These are phyloP conservation scores for Dimargaris xerosporica DNA, from an alignment of 192 early-diverging fungal genomes.

Conservation along the genomic window DNA sequence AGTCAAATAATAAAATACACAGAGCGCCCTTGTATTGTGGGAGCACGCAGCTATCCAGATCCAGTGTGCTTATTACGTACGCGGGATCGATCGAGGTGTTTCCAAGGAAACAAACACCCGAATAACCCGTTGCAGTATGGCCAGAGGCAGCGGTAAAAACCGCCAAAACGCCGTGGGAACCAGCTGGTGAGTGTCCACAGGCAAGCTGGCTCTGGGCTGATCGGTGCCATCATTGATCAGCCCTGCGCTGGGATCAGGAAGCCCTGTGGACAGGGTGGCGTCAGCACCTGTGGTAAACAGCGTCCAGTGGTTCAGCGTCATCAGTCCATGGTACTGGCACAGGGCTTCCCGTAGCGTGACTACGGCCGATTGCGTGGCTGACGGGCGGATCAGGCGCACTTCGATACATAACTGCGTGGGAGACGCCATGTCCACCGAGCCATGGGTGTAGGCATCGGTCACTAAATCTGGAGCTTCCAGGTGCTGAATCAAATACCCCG, in stretches of 20 bases:
- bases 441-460: background rate
- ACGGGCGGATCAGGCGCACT: conserved; percentile 5
- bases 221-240: too few relatives aligned
- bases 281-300: background rate
- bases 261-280: background rate
- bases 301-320: background rate
- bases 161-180: background rate
- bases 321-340: conserved; percentile 1
- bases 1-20: too few relatives aligned
- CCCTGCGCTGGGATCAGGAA: background rate
- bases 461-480: background rate
- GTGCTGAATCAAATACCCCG: background rate
- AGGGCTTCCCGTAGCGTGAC: conserved; percentile 3
- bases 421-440: too few relatives aligned
- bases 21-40: too few relatives aligned
- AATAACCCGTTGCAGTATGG: conserved; percentile 6
- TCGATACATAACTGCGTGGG: conserved; percentile 1
- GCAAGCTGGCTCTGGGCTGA: background rate
- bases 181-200: background rate
- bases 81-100: background rate
- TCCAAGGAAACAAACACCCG: background rate
- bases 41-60: too few relatives aligned
- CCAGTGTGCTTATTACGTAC: too few relatives aligned
- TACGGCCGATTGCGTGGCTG: background rate
- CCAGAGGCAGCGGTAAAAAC: conserved; percentile 4